phyloP scores from a whole-genome alignment of 1,139 yeast genomes.

The Pichia norvegensis region DNA sequence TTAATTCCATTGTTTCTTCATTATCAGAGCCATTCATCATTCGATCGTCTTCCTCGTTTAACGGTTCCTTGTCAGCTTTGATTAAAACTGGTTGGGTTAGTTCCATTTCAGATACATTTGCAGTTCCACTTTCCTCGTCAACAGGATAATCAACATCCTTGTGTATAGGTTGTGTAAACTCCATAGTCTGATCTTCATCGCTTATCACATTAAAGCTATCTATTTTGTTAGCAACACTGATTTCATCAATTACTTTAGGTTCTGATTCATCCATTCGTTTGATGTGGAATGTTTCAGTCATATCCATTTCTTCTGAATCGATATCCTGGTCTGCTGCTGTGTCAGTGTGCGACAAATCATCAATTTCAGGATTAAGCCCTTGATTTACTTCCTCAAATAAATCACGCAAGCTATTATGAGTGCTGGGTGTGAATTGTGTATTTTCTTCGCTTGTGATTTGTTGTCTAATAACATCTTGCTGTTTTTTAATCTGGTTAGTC shows the following conservation, averaged over 20 bases:
- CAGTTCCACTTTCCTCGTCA: background rate
- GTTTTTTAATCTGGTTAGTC: slow-evolving; percentile 17
- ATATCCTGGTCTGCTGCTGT: background rate
- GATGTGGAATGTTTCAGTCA: slow-evolving; percentile 16
- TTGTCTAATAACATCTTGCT: slow-evolving; percentile 11
- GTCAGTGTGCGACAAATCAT: background rate
- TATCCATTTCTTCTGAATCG: slow-evolving; percentile 15
- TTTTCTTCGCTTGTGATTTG: background rate
- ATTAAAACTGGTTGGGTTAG: slow-evolving; percentile 9
- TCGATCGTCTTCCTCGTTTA: background rate
- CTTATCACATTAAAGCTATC: background rate
- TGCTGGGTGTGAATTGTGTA: background rate
- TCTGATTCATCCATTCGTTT: background rate
- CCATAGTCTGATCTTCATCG: slow-evolving; percentile 7
- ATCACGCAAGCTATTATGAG: slow-evolving; percentile 9
- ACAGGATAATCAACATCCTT: background rate
- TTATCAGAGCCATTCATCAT: background rate
- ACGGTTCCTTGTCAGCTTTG: background rate
- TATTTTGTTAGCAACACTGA: background rate
- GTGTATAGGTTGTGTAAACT: slow-evolving; percentile 7
- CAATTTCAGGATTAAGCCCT: slow-evolving; percentile 1
- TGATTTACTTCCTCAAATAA: slow-evolving; percentile 12
- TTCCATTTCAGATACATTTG: slow-evolving; percentile 7
- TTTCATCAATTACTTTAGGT: background rate
- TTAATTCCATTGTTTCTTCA: slow-evolving; percentile 7